Evolutionary conservation across 1,284 basidiomycete genomes (phyloP).

Genomic region (Malassezia equina): DNA sequence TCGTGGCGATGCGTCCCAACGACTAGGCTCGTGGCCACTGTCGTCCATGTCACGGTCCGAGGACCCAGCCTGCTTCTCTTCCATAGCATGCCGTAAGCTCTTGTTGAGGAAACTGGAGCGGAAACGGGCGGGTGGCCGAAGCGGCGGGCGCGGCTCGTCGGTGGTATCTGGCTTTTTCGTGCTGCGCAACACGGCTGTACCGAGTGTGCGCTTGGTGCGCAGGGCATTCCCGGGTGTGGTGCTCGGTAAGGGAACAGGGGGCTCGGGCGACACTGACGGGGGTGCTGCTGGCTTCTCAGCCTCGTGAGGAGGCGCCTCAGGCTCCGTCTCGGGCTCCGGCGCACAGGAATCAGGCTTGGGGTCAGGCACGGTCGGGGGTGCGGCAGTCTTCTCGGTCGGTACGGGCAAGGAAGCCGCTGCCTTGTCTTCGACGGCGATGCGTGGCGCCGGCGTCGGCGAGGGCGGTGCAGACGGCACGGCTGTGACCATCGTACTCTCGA

Average conservation of each 20-base stretch:
- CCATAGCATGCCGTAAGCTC: slow-evolving; percentile 35
- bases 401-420: background rate
- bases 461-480: background rate
- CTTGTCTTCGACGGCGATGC: background rate
- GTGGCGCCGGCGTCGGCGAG: background rate
- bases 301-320: too few relatives aligned
- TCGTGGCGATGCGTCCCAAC: background rate
- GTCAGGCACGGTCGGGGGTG: background rate
- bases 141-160: background rate
- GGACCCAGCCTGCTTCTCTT: slow-evolving; percentile 21
- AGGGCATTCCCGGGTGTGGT: slow-evolving; percentile 7
- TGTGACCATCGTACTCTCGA: background rate
- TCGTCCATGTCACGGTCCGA: background rate
- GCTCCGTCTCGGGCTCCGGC: too few relatives aligned
- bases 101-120: slow-evolving; percentile 41
- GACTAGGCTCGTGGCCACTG: slow-evolving; percentile 3
- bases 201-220: slow-evolving; percentile 14
- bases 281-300: background rate
- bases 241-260: background rate
- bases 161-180: slow-evolving; percentile 8
- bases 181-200: slow-evolving; percentile 3
- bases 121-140: slow-evolving; percentile 15
- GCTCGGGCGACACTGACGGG: background rate
- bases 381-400: background rate
- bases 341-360: too few relatives aligned